Conservation (phyloP, 441 rosid genomes). For the Codiaeum variegatum region DNA sequence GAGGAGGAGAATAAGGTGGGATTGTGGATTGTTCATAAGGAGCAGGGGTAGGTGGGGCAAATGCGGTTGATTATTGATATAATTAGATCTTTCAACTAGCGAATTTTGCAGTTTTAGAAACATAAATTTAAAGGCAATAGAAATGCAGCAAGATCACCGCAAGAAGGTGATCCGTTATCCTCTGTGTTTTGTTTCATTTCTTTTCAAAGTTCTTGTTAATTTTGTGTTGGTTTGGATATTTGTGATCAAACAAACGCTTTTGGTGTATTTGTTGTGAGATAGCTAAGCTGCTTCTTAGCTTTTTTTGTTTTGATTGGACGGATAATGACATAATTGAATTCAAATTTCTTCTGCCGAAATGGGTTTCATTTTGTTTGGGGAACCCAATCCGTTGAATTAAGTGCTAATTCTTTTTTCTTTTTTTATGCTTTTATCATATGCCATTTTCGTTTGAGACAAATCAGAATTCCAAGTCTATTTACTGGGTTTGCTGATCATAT, state of each 20-base stretch:
- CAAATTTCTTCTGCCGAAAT: not conserved
- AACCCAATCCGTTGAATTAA: conserved; percentile 7
- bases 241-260: not conserved
- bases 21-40: conserved; percentile 49
- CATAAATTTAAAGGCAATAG: not conserved
- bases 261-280: not conserved
- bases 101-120: not conserved
- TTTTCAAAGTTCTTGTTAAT: not conserved
- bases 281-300: not conserved
- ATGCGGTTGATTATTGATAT: conserved; percentile 53
- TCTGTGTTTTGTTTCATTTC: not conserved
- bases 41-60: conserved; percentile 75
- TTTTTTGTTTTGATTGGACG: not conserved
- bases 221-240: not conserved
- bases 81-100: conserved; percentile 1
- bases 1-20: conserved; percentile 49
- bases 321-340: not conserved
- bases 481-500: not conserved
- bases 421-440: not conserved
- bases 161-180: conserved; percentile 50
- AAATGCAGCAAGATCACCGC: conserved; percentile 75
- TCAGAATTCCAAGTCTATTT: conserved; percentile 2
- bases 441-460: not conserved
- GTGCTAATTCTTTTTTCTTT: conserved; percentile 6
- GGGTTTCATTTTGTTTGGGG: not conserved